Evolutionary conservation across 116 monocot genomes (phyloP), one percentile per base, ranked within the genome.

Genomic region (Posidonia oceanica): DNA sequence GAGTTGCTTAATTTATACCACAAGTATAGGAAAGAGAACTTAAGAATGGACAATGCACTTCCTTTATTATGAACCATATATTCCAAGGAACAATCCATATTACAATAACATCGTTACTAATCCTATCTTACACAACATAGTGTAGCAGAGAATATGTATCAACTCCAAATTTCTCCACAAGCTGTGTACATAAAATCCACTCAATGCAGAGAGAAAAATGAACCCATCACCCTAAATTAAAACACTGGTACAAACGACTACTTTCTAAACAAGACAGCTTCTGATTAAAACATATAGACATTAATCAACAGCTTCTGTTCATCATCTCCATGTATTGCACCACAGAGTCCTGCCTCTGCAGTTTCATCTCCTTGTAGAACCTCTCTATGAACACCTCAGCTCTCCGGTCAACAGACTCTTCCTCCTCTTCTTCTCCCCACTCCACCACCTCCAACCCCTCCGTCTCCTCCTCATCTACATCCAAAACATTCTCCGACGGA

Each of bases 381-480:
- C 71, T 85, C 80, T 89, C 66, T 54, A 93, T 93, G 77, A 93
- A 93, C 68, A 64, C 79, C 73, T 89, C 84, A 4, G 93, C 89
- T 59, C 81, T 80, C 59, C 64, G 41, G 56, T 93, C 86, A 0
- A 93, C 78, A 14, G 66, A 67, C 8, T 58, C 69, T 0, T 63
- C 76, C 14, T 71, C 37, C 14, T 52, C 57, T 29, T 68, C 37
- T 41, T 56, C 58, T 11, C 10, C 17, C 60, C 16, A n/a, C 59
- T 59, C 51, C 21, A 8, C 14, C 63, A 12, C 39, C 57, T 63
- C 77, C 36, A 3, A 16, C 38, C 22, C 14, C 53, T 61, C 74
- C 6, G 3, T 15, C 21, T 58, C 69, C 21, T 15, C 63, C 8
- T 77, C 76, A 8, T 29, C 68, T 16, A 10, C 72, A 38, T 14